These are phyloP conservation scores for Yamadazyma blattariae DNA, from an alignment of 1,139 yeast species.

Conservation along the genomic window DNA sequence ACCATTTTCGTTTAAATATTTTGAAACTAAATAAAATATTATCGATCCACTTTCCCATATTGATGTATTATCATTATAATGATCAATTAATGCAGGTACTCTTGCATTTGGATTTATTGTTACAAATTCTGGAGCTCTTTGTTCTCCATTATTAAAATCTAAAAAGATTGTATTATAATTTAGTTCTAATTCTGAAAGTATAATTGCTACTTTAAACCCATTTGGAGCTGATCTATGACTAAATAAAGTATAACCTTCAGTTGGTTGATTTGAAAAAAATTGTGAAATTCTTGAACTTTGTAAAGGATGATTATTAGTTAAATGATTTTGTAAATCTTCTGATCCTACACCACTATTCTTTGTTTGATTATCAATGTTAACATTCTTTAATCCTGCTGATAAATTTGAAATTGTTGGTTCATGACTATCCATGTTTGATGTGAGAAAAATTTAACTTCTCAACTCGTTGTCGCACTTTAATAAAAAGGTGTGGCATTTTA, in stretches of 20 bases:
- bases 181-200: slow-evolving; percentile 77
- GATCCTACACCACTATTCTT: no score
- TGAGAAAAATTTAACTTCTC: slow-evolving; percentile 1
- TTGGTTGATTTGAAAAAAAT: slow-evolving; percentile 76
- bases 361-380: slow-evolving; percentile 30
- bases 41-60: slow-evolving; percentile 97
- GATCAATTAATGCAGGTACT: slow-evolving; percentile 92
- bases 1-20: slow-evolving; percentile 66
- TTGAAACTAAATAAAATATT: slow-evolving; percentile 69
- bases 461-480: background rate
- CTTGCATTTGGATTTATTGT: slow-evolving; percentile 92
- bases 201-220: slow-evolving; percentile 94
- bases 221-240: slow-evolving; percentile 94
- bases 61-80: slow-evolving; percentile 71
- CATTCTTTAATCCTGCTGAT: slow-evolving; percentile 50
- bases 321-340: slow-evolving; percentile 16
- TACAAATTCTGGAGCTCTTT: slow-evolving; percentile 89
- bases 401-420: slow-evolving; percentile 38
- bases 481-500: background rate
- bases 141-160: slow-evolving; percentile 88
- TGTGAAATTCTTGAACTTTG: slow-evolving; percentile 61
- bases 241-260: slow-evolving; percentile 82
- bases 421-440: slow-evolving; percentile 4
- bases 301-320: slow-evolving; percentile 21
- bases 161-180: slow-evolving; percentile 80